Evolutionary conservation across 352 stramenopile genomes (phyloP), one percentile per base, ranked within the genome.

Genomic region (Vaucheria bursata): DNA sequence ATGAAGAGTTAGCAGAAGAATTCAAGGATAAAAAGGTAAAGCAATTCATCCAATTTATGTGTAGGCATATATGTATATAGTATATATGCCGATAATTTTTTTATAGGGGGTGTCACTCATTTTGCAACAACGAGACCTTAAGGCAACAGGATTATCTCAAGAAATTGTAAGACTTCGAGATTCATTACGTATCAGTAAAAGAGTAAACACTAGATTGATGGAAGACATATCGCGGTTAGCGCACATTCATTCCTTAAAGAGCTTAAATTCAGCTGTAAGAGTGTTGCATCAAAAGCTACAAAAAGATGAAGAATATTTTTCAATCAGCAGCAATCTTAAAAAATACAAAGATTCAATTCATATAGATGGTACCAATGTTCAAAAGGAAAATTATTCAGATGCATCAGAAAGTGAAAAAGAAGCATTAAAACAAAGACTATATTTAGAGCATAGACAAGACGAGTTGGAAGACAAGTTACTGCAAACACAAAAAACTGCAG

Each of bases 1-100:
- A 89, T 45, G 85, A 85, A 33, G 86, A 89, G 68, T 65, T 89
- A n/a, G 86, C 87, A 53, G 69, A 65, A 45, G 75, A 80, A 50
- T 80, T 80, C 66, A 59, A 64, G 59, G 75, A 80, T 45, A 80
- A 80, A 50, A 80, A 80, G 75, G 45, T 59, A 25, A 59, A 25
- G 45, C 45, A 25, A 25, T 59, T 59, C 45, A 59, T 12, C 25
- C 45, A 12, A 25, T 25, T 59, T 25, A 59, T 59, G 45, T 25
- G 12, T 25, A 59, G 12, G 12, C 25, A 25, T 25, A 59, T 12
- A 59, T 18, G 45, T 59, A 25, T 25, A 25, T 59, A 25, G 45
- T 25, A 59, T 25, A 18, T 25, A 25, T 59, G 45, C 12, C 45
- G 45, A 59, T 25, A 12, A 12, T 25, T 12, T 25, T 25, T 25